Conservation (phyloP, 2,329 filamentous ascomycete species). For the Colletotrichum lini region DNA sequence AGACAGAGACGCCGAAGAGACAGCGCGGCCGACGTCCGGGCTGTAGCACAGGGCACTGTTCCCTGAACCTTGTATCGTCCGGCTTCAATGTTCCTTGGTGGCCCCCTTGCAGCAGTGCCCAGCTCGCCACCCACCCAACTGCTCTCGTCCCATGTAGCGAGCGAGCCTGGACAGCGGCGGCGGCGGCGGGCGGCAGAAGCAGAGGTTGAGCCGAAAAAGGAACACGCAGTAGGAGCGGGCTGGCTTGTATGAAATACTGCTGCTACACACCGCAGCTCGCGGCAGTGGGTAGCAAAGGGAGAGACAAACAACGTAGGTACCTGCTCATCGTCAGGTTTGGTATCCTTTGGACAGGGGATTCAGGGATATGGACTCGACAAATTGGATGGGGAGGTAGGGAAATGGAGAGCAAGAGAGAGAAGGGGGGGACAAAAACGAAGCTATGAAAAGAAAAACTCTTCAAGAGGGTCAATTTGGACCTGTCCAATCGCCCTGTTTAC, state of each 20-base stretch:
- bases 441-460: slow-evolving; percentile 13
- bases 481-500: slow-evolving; percentile 1
- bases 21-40: slow-evolving; percentile 30
- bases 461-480: not conserved
- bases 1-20: slow-evolving; percentile 34
- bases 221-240: slow-evolving; percentile 5
- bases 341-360: slow-evolving; percentile 16
- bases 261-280: slow-evolving; percentile 11
- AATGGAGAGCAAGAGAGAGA: not conserved
- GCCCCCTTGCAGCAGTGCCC: slow-evolving; percentile 16
- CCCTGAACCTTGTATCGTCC: slow-evolving; percentile 20
- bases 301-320: not conserved
- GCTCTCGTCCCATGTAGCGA: slow-evolving; percentile 11
- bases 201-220: not conserved
- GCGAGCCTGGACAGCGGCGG: slow-evolving; percentile 1
- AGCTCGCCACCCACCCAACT: slow-evolving; percentile 3
- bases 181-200: not conserved
- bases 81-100: slow-evolving; percentile 11
- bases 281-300: slow-evolving; percentile 13
- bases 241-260: slow-evolving; percentile 1
- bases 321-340: slow-evolving; percentile 12
- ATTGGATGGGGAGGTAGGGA: not conserved
- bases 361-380: slow-evolving; percentile 10
- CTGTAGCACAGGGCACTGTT: slow-evolving; percentile 35
- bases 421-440: not conserved